Base-by-base conservation (phyloP, 148 eudicot species). In the Camellia lanceoleosa region DNA sequence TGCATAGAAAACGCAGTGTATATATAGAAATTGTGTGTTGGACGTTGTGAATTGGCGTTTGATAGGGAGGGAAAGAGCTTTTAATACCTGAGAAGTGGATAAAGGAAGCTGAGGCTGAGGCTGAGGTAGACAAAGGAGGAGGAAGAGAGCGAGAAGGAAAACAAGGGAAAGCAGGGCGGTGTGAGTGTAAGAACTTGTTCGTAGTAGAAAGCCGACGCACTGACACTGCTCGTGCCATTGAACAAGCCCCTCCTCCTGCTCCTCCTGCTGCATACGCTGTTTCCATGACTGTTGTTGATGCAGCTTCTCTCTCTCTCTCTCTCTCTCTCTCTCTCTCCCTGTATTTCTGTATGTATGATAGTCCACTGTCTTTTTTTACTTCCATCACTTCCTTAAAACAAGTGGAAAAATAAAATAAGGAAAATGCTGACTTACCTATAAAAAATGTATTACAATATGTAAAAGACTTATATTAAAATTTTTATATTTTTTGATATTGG, bases 211-310 rank as follows among this genome's bases (percentile, higher is more conserved):
- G 85, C 81, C 83, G 82, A 56, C 85, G 86, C 76, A 86, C 76
- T 54, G 85, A 80, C 71, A 79, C 85, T 80, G 82, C 79, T 20
- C 88, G 78, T 56, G 84, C 88, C 88, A 87, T 85, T 49, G 90
- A 85, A 78, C 88, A 72, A 30, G 80, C 70, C 3, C 52, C 11
- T 41, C 38, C 73, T 9, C 85, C 11, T 41, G 41, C 73, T 9
- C 84, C 75, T 18, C 83, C 64, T 70, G 80, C 85, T 55, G 80
- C 80, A 76, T 62, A 84, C 64, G 83, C 78, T 51, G 79, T 59
- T 71, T 87, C 87, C 84, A 84, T 52, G 60, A 52, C 42, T 8
- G 16, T 51, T 85, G 20, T 7, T 58, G 43, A 43, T 12, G 18
- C 46, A 3, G 23, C 58, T 78, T 67, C 73, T 67, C 63, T 74